Evolutionary conservation across 495 filamentous ascomycete species (phyloP), one percentile per base, ranked within the genome.

Genomic region (Penicillium turbatum): DNA sequence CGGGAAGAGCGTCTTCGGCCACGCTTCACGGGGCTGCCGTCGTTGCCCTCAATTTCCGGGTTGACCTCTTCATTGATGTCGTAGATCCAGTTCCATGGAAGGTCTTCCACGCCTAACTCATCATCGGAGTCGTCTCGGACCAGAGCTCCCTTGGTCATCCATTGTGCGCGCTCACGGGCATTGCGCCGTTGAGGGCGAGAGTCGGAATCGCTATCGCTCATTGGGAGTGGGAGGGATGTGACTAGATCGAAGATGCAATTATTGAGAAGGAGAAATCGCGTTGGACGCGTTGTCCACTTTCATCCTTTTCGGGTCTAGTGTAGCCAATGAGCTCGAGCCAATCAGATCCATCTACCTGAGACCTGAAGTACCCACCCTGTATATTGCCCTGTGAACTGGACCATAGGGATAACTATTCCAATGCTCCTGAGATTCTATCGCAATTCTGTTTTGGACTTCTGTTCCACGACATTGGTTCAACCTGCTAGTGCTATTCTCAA

Each of bases 61-160:
- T 67, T 55, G 6, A 59, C 46, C 6, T 69, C 61, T 15, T 65
- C 51, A 24, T 69, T 60, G 3, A 70, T 56, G 27, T 76, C 76
- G 70, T 93, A 93, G 27, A 97, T 84, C 92, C 92, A 98, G 65
- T 95, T 84, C 93, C 93, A 98, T 1, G 90, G 89, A 37, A 78
- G 74, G 67, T 96, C 90, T 48, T 93, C 90, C 15, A 82, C 73
- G 16, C 90, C 90, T 9, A 95, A 78, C 64, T 96, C 92, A 59
- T 96, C 91, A 72, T 97, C 92, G 11, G 90, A 95, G 65, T 95
- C 90, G 50, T 95, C 90, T 53, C 89, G 79, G 12, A 77, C 68
- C n/a, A 92, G 73, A 17, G 81, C 86, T 21, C 83, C 82, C 51
- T 78, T 79, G 43, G 79, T 79, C 51, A 90, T 79, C 62, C 79